Percentiles rank a stretch among this genome's conserved stretches.
These are phyloP conservation scores for Penicillium canescens DNA, from an alignment of 495 filamentous ascomycete species.

Conservation along the genomic window DNA sequence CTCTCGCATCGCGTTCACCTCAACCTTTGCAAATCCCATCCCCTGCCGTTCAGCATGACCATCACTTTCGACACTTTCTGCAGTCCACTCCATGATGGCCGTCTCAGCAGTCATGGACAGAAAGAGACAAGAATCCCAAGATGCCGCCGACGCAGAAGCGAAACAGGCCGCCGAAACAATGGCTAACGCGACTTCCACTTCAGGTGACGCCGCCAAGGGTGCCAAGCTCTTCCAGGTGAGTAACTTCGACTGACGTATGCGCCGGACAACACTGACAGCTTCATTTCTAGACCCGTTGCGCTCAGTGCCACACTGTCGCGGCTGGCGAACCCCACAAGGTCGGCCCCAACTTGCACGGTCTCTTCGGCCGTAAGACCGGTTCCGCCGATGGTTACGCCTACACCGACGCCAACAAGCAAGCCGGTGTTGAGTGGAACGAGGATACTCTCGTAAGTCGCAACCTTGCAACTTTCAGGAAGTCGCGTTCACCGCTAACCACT, in stretches of 20 bases:
- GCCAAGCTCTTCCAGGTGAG: conserved; percentile 93
- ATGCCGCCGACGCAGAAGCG: conserved; percentile 4
- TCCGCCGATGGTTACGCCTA: conserved; percentile 90
- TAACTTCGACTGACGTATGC: neutral
- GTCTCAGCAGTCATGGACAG: too few species aligned
- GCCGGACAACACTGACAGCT: conserved; percentile 17
- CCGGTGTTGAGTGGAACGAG: conserved; percentile 87
- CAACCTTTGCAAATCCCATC: too few species aligned
- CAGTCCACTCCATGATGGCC: too few species aligned
- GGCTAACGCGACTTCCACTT: conserved; percentile 29
- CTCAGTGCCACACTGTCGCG: conserved; percentile 96
- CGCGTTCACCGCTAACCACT: conserved; percentile 12
- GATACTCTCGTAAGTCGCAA: conserved; percentile 72
- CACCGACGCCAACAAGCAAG: conserved; percentile 99
- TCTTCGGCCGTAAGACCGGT: conserved; percentile 95
- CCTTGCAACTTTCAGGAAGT: too few species aligned
- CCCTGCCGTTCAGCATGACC: too few species aligned
- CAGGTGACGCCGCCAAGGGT: conserved; percentile 95
- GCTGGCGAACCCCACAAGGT: conserved; percentile 90
- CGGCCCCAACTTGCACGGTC: conserved; percentile 93
- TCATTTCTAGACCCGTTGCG: conserved; percentile 75
- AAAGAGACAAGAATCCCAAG: too few species aligned
- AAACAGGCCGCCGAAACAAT: conserved; percentile 6
- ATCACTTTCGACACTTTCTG: too few species aligned
- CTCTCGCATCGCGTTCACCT: too few species aligned